A percentile compares a stretch with the other conserved stretches of the same genome.
Conservation (phyloP, 2,329 filamentous ascomycete species). For the Nigrograna mackinnonii region DNA sequence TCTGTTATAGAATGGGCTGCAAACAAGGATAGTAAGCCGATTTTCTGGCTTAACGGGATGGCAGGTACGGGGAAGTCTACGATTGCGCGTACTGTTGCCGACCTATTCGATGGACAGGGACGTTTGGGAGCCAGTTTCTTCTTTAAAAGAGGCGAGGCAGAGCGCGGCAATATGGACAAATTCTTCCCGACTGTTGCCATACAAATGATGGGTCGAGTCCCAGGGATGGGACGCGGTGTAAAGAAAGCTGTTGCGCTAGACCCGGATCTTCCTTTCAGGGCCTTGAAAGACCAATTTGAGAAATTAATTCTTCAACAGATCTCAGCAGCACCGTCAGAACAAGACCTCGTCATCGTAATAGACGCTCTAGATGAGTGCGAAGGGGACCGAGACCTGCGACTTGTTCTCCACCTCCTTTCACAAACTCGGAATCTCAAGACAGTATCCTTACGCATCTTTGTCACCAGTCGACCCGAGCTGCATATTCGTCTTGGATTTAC, state of each 20-base stretch:
- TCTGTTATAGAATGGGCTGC: conserved; percentile 16
- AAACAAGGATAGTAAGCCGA: conserved; percentile 6
- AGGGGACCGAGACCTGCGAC: conserved; percentile 2
- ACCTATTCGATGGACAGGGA: not conserved
- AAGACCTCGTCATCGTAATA: conserved; percentile 5
- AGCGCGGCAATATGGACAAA: not conserved
- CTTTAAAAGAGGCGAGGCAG: conserved; percentile 5
- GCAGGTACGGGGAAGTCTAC: conserved; percentile 8
- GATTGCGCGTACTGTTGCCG: conserved; percentile 3
- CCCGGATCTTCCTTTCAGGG: not conserved
- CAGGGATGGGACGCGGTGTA: not conserved
- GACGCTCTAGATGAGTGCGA: conserved; percentile 12
- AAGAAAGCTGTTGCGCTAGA: not conserved
- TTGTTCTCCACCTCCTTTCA: conserved; percentile 5
- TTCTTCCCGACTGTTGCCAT: conserved; percentile 8
- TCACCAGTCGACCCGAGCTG: conserved; percentile 8
- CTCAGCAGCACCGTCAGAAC: not conserved
- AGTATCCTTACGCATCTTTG: conserved; percentile 7
- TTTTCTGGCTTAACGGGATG: conserved; percentile 30
- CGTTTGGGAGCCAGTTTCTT: conserved; percentile 7
- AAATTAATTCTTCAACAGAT: conserved; percentile 6
- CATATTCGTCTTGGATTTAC: conserved; percentile 9
- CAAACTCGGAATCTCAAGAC: conserved; percentile 4
- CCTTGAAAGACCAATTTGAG: conserved; percentile 3
- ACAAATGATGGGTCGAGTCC: not conserved